Percentiles rank a stretch among this genome's conserved stretches.
phyloP scores from a whole-genome alignment of 345 rosid species.

The Rubroshorea leprosula region DNA sequence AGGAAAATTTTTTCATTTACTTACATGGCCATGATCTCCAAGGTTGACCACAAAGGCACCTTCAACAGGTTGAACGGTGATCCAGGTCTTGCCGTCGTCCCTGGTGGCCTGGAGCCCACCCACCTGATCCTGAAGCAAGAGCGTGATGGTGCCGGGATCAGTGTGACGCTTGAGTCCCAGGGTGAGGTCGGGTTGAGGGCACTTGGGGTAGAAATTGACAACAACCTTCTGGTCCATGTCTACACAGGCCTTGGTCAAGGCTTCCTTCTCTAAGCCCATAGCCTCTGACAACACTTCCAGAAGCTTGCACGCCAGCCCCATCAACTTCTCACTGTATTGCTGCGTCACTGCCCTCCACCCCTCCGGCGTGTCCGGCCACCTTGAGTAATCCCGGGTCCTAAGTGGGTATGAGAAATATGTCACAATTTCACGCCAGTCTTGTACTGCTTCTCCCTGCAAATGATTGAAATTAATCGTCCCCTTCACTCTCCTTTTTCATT shows the following conservation, averaged over 20 bases:
- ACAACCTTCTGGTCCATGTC: slow-evolving; percentile 97
- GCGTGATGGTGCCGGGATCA: slow-evolving; percentile 90
- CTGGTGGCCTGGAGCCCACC: slow-evolving; percentile 94
- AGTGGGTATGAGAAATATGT: slow-evolving; percentile 87
- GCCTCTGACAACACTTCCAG: slow-evolving; percentile 83
- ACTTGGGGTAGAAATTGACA: slow-evolving; percentile 85
- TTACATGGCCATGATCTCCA: slow-evolving; percentile 93
- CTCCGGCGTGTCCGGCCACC: slow-evolving; percentile 96
- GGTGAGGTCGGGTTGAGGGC: slow-evolving; percentile 92
- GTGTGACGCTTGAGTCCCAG: slow-evolving; percentile 96
- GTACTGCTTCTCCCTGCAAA: slow-evolving; percentile 77
- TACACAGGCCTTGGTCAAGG: slow-evolving; percentile 75
- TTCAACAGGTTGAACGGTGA: slow-evolving; percentile 85
- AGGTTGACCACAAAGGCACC: slow-evolving; percentile 97
- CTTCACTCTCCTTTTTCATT: too few relatives aligned
- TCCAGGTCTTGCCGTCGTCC: slow-evolving; percentile 82
- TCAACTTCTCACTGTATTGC: slow-evolving; percentile 70
- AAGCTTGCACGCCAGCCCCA: slow-evolving; percentile 79
- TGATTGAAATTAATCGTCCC: neutral
- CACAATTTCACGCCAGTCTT: slow-evolving; percentile 95
- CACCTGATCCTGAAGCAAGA: slow-evolving; percentile 86
- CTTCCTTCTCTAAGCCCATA: slow-evolving; percentile 79
- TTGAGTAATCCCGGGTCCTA: slow-evolving; percentile 63
- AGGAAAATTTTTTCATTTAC: too few relatives aligned
- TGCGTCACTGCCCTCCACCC: slow-evolving; percentile 66